Evolutionary conservation across 768 basidiomycete genomes (phyloP).

Genomic region (Boletus pseudo-olivaceus): DNA sequence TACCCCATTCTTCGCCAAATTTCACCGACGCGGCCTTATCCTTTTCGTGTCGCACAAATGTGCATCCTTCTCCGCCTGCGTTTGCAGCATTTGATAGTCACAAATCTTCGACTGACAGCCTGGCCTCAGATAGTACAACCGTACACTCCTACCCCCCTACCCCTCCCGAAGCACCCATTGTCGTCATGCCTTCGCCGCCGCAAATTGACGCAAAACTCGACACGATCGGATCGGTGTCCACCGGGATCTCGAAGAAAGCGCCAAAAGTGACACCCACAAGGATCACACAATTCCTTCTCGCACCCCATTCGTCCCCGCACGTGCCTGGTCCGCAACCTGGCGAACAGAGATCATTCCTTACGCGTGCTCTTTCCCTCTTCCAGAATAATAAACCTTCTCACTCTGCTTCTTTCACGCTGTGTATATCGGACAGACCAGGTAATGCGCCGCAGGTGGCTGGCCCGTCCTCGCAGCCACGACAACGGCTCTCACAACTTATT

Average conservation of each 20-base stretch:
- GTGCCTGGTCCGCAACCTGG: constrained; percentile 26
- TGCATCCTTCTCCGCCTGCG: constrained; percentile 23
- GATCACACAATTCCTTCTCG: constrained; percentile 51
- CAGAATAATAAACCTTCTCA: constrained; percentile 51
- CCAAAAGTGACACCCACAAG: constrained; percentile 14
- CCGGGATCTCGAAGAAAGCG: background rate
- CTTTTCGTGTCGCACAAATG: constrained; percentile 51
- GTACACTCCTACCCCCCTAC: constrained; percentile 61
- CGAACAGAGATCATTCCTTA: constrained; percentile 43
- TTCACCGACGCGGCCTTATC: constrained; percentile 50
- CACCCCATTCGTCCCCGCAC: constrained; percentile 41
- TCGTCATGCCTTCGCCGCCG: constrained; percentile 33
- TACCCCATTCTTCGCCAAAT: constrained; percentile 44
- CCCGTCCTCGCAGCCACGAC: constrained; percentile 23
- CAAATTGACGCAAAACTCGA: constrained; percentile 30
- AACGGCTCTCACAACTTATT: constrained; percentile 18
- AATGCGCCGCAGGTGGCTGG: constrained; percentile 11
- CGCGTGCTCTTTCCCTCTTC: constrained; percentile 48
- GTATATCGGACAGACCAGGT: constrained; percentile 19
- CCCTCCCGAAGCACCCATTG: constrained; percentile 36
- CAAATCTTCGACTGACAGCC: constrained; percentile 28
- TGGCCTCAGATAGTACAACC: constrained; percentile 29
- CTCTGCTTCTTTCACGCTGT: constrained; percentile 61
- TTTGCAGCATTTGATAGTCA: background rate
- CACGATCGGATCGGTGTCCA: constrained; percentile 7